Evolutionary conservation across 306 rosid species (phyloP), one percentile per base, ranked within the genome.

Genomic region (Sicyos baderoa): DNA sequence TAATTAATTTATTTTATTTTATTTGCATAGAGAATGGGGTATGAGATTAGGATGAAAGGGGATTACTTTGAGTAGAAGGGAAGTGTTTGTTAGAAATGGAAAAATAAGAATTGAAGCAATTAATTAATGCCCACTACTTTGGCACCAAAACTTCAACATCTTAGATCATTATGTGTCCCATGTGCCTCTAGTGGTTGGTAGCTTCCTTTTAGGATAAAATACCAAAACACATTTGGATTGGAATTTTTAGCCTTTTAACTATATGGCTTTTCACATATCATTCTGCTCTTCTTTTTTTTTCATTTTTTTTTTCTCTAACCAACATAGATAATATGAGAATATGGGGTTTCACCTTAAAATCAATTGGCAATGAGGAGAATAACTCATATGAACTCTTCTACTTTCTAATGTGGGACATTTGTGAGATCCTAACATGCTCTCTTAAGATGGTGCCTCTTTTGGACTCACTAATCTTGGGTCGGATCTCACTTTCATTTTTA

Each of bases 1-100:
- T 49, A 7, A 49, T 49, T 15, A 15, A 15, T 49, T 15, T 49
- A 4, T 47, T 6, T n/a, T n/a, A n/a, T n/a, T 44, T 1, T 5
- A 4, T 0, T 55, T 55, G 60, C 7, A 21, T 19, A 10, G 0
- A 14, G 25, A 56, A 15, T 7, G 45, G 21, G 18, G 63, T 16
- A 57, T 57, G 40, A 0, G 15, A 19, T 54, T 54, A 10, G 29
- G 12, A 14, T 59, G 7, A 45, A 5, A 3, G 0, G 0, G 71
- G 40, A 7, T 66, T 45, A 6, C 55, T 66, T 66, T 3, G 71
- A 66, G 71, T 45, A 45, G 11, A 66, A 66, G 71, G 40, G 71
- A 66, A 66, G 55, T 66, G 71, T 66, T 66, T 66, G 71, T 22
- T 66, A 66, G 71, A 65, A 23, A 12, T 56, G 8, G 68, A 23